Conservation (phyloP, 306 rosid species). For the Vigna angularis region DNA sequence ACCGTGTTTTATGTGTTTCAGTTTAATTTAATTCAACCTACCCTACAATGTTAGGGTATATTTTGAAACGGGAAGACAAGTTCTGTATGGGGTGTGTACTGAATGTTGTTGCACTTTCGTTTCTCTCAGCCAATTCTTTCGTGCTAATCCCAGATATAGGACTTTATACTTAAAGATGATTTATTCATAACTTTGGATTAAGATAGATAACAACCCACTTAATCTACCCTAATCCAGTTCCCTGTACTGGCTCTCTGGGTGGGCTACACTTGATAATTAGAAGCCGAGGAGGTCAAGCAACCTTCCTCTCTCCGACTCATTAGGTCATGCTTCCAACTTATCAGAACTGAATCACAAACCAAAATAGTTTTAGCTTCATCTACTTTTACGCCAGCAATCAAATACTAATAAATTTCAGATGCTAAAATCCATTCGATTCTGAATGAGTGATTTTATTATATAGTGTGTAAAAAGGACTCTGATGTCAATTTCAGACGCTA, state of each 20-base stretch:
- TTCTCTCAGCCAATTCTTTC: neutral
- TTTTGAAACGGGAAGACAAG: neutral
- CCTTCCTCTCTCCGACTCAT: no score
- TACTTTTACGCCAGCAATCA: neutral
- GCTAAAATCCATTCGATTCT: conserved; percentile 79
- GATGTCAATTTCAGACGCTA: conserved; percentile 64
- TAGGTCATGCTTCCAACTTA: no score
- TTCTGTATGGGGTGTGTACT: neutral
- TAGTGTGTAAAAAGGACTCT: conserved; percentile 34
- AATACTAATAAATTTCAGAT: no score
- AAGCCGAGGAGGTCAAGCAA: no score
- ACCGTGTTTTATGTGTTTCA: neutral
- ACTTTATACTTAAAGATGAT: neutral
- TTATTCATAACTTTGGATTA: neutral
- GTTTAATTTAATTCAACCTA: neutral
- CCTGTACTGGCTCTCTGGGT: no score
- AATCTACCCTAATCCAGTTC: neutral
- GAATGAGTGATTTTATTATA: neutral
- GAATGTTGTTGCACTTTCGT: neutral
- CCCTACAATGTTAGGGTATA: neutral
- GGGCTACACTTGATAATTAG: no score
- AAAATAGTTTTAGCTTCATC: neutral
- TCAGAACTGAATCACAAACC: neutral
- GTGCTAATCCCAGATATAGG: neutral
- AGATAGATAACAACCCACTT: neutral